Base-by-base conservation (phyloP, 495 filamentous ascomycete species). In the Xeromyces bisporus region DNA sequence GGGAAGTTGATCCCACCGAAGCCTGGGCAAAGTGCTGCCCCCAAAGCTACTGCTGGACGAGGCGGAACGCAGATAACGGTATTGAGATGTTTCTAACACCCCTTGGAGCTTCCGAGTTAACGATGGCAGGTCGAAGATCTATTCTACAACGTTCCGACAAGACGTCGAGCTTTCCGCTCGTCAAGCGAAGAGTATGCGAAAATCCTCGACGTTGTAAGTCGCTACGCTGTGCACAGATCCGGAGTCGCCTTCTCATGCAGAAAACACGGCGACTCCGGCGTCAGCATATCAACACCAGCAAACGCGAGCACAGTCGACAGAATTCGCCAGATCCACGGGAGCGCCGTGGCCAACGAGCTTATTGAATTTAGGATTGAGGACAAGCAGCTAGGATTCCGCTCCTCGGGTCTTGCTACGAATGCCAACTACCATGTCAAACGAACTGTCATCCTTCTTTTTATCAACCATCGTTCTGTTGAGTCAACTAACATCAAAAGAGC, bases 401-500 rank as follows among this genome's bases (percentile, higher is more conserved):
- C 77, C 13, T 69, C 73, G 6, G 89, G 82, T 0, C 75, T 79
- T 55, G 73, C 77, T 8, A 94, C 81, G 17, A 99, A 93, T 46
- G 87, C 91, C 13, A 99, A 99, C 44, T 92, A 94, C 53, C 78
- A 80, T 51, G 75, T 89, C 35, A 99, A 96, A 54, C 80, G 77
- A 48, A 93, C 84, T 0, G 77, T 69, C 0, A 64, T 96, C 6
- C 61, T 99, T 5, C 65, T 99, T 3, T 99, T 99, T 53, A 96
- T 99, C 50, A 99, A 99, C 41, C 83, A 94, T 49, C 77, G 91
- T 15, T 77, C 84, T n/a, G 91, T 99, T 3, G 91, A 96, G 42
- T 94, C 86, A 1, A 75, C 77, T 2, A 70, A 76, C 16, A 80
- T 96, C 37, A 89, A 82, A 40, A 87, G 87, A 43, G 79, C 81